Conservation (phyloP, 2,329 filamentous ascomycete species). For the Aulographum hederae region DNA sequence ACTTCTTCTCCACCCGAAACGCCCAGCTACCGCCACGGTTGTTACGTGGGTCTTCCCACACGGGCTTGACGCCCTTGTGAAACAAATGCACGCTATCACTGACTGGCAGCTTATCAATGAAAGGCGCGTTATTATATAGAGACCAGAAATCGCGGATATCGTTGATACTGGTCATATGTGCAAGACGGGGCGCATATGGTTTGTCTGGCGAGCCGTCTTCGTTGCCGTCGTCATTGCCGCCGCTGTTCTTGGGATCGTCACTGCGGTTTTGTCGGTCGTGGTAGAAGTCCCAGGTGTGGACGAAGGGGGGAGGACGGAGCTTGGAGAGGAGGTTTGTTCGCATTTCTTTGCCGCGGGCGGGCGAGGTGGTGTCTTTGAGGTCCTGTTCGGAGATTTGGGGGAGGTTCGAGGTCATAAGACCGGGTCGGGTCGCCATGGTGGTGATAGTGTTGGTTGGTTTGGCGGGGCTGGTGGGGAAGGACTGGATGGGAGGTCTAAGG, state of each 20-base stretch:
- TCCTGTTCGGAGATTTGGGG: conserved; percentile 42
- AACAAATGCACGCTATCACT: conserved; percentile 56
- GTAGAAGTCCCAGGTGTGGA: conserved; percentile 34
- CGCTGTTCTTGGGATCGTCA: conserved; percentile 13
- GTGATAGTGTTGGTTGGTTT: background rate
- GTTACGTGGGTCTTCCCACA: conserved; percentile 80
- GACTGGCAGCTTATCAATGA: conserved; percentile 49
- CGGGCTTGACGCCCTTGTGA: conserved; percentile 63
- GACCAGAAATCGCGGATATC: conserved; percentile 31
- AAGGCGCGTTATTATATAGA: conserved; percentile 51
- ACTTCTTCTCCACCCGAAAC: conserved; percentile 67
- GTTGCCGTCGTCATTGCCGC: conserved; percentile 10
- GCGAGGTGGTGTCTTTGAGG: conserved; percentile 44
- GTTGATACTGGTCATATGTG: conserved; percentile 25
- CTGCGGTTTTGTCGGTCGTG: conserved; percentile 25
- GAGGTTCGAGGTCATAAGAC: conserved; percentile 24
- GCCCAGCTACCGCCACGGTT: conserved; percentile 77
- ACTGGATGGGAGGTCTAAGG: too few relatives aligned
- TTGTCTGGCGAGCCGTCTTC: too few relatives aligned
- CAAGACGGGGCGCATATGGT: conserved; percentile 27
- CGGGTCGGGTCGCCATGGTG: background rate
- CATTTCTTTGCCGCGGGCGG: conserved; percentile 64
- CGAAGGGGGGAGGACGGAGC: conserved; percentile 29
- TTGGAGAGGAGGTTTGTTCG: conserved; percentile 27
- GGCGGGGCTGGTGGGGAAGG: background rate